phyloP scores from a whole-genome alignment of 306 rosid species.

The Prunus campanulata region DNA sequence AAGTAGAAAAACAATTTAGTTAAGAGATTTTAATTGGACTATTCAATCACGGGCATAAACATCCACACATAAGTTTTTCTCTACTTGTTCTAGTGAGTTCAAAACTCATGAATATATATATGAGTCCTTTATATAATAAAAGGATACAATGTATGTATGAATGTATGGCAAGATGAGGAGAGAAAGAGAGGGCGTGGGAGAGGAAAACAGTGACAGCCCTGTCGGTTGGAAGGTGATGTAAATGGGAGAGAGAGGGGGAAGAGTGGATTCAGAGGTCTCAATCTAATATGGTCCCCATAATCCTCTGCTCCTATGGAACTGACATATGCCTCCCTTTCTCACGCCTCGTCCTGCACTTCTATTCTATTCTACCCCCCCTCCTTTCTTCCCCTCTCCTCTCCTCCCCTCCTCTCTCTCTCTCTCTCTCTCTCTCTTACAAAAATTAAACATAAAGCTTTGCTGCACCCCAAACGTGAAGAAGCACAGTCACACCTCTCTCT shows the following conservation, averaged over 20 bases:
- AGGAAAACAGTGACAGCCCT: slow-evolving; percentile 6
- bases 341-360: slow-evolving; percentile 51
- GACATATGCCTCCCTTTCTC: slow-evolving; percentile 79
- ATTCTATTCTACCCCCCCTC: background rate
- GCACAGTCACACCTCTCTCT: slow-evolving; percentile 25
- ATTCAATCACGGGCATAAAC: no score
- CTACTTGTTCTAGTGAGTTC: no score
- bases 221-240: slow-evolving; percentile 35
- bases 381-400: slow-evolving; percentile 23
- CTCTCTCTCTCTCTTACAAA: background rate
- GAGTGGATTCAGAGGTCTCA: slow-evolving; percentile 53
- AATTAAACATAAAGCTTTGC: slow-evolving; percentile 46
- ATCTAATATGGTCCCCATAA: slow-evolving; percentile 53
- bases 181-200: slow-evolving; percentile 12
- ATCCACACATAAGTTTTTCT: no score
- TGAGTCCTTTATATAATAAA: no score
- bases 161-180: background rate
- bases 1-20: no score
- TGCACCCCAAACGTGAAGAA: slow-evolving; percentile 58
- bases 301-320: slow-evolving; percentile 47
- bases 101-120: no score
- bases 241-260: slow-evolving; percentile 20
- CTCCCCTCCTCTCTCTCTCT: slow-evolving; percentile 20
- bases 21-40: no score
- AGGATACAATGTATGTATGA: background rate